Percentiles rank a stretch among this genome's conserved stretches.
These are phyloP conservation scores for Ajuga reptans DNA, from an alignment of 305 asterid genomes.

Conservation along the genomic window DNA sequence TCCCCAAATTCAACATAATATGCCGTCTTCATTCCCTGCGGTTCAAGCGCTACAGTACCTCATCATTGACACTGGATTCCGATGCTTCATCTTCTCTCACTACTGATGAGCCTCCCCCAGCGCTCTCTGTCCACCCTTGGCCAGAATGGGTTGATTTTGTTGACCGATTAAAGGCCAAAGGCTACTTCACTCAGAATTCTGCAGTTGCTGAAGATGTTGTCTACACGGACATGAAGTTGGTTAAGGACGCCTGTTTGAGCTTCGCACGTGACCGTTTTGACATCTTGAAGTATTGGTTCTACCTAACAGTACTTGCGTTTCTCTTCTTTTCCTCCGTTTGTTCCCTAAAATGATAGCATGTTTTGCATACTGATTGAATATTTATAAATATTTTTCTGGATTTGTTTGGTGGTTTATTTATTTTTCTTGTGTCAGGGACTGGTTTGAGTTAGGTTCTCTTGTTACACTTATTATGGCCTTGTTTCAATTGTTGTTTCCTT, in stretches of 20 bases:
- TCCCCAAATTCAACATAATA: slow-evolving; percentile 21
- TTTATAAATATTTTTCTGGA: neutral
- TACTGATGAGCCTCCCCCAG: slow-evolving; percentile 1
- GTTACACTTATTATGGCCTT: neutral
- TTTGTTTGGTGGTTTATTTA: neutral
- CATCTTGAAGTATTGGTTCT: slow-evolving; percentile 55
- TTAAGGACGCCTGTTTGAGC: slow-evolving; percentile 64
- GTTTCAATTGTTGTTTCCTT: neutral
- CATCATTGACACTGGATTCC: slow-evolving; percentile 32
- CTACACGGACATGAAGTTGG: slow-evolving; percentile 44
- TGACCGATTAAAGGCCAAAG: slow-evolving; percentile 59
- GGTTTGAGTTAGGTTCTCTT: neutral
- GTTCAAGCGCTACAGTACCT: slow-evolving; percentile 38
- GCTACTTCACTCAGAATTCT: slow-evolving; percentile 36
- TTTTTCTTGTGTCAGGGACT: neutral
- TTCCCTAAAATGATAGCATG: too few relatives aligned
- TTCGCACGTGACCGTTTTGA: slow-evolving; percentile 79
- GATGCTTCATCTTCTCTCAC: slow-evolving; percentile 16
- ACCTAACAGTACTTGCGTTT: neutral
- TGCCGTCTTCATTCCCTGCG: slow-evolving; percentile 28
- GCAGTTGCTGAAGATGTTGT: slow-evolving; percentile 25
- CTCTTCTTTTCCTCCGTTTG: neutral
- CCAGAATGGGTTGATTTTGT: slow-evolving; percentile 82
- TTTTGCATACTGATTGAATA: neutral
- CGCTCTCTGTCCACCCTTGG: slow-evolving; percentile 61